Conservation (phyloP, 129 eudicot genomes). For the Sambucus nigra region DNA sequence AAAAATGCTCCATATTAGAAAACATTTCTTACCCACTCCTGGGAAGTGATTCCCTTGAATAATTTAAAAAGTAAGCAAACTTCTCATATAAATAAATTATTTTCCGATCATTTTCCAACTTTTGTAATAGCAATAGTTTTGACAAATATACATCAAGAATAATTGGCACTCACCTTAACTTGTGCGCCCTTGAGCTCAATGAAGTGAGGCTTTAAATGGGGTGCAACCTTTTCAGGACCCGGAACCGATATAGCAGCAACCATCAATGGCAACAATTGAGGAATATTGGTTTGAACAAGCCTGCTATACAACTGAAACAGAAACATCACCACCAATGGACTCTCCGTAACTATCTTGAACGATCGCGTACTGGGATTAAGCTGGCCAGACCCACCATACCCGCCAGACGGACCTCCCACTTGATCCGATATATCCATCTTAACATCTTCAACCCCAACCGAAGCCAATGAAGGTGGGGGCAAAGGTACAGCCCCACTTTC, state of each 20-base stretch:
- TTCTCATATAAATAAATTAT: too few relatives aligned
- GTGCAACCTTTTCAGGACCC: slow-evolving; percentile 91
- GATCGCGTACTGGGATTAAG: slow-evolving; percentile 94
- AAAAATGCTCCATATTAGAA: too few relatives aligned
- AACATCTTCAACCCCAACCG: slow-evolving; percentile 58
- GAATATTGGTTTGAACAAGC: slow-evolving; percentile 96
- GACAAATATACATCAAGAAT: neutral
- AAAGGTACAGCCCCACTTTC: slow-evolving; percentile 77
- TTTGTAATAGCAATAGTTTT: neutral
- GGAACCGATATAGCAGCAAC: slow-evolving; percentile 90
- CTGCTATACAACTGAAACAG: slow-evolving; percentile 88
- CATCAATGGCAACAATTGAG: slow-evolving; percentile 85
- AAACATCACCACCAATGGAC: slow-evolving; percentile 97
- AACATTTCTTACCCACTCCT: too few relatives aligned
- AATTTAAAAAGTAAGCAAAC: too few relatives aligned
- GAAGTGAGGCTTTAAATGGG: slow-evolving; percentile 81
- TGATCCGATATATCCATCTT: slow-evolving; percentile 89
- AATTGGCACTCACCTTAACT: slow-evolving; percentile 59
- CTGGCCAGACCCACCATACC: slow-evolving; percentile 51
- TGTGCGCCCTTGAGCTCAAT: slow-evolving; percentile 97
- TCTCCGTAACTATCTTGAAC: slow-evolving; percentile 92
- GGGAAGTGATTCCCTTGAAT: too few relatives aligned
- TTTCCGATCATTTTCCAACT: too few relatives aligned
- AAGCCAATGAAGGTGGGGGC: slow-evolving; percentile 40
- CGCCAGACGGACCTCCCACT: slow-evolving; percentile 35